phyloP scores from a whole-genome alignment of 805 yeast genomes.

The Ogataea methanolica region DNA sequence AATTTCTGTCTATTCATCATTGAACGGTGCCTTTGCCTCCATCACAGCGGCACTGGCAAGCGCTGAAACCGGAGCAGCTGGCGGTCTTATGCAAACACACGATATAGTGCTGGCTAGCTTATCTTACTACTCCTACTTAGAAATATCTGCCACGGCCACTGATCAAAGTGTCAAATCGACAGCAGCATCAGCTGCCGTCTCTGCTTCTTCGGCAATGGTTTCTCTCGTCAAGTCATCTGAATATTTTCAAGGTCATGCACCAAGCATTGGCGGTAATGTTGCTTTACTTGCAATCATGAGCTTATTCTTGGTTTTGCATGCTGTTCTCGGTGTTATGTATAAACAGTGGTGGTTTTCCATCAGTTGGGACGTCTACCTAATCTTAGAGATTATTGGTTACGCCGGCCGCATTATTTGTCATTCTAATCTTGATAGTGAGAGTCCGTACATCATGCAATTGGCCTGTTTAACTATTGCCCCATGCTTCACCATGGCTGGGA shows the following conservation, averaged over 20 bases:
- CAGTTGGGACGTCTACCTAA: constrained; percentile 50
- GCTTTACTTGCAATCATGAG: constrained; percentile 51
- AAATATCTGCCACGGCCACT: not conserved
- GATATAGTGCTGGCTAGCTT: too few species aligned
- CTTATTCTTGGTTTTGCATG: constrained; percentile 36
- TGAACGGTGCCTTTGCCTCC: too few species aligned
- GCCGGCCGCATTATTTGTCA: constrained; percentile 48
- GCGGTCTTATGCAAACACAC: too few species aligned
- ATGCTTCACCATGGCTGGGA: constrained; percentile 72
- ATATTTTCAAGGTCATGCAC: constrained; percentile 36
- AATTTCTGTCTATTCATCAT: too few species aligned
- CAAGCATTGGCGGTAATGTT: constrained; percentile 49
- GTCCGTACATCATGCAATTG: constrained; percentile 53
- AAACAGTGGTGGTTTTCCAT: constrained; percentile 59
- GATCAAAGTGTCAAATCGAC: not conserved
- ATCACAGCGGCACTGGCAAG: too few species aligned
- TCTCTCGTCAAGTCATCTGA: constrained; percentile 16
- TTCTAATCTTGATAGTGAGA: constrained; percentile 21
- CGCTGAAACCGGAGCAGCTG: too few species aligned
- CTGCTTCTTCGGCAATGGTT: constrained; percentile 19
- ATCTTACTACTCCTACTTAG: too few species aligned
- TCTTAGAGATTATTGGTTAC: constrained; percentile 62
- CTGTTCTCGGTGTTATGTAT: constrained; percentile 35
- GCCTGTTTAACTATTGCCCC: constrained; percentile 67
- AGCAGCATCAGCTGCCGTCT: not conserved